Conservation (phyloP, 139 green algal species). For the Zygnema cylindricum region DNA sequence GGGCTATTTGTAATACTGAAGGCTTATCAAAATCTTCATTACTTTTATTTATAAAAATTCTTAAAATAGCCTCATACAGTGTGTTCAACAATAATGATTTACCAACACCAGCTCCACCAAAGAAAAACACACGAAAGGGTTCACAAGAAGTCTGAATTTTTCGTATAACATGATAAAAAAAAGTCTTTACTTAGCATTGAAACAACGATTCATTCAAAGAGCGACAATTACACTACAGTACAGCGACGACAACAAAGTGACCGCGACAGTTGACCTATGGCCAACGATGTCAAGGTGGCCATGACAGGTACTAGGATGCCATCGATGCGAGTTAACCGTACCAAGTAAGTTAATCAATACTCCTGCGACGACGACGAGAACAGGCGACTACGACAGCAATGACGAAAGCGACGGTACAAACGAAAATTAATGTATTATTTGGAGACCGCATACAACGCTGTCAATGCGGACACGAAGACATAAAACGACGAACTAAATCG, state of each 20-base stretch:
- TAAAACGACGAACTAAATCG: no score
- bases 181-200: not conserved
- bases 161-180: conserved; percentile 15
- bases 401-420: no score
- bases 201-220: not conserved
- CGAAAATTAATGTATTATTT: no score
- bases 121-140: not conserved
- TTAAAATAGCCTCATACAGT: not conserved
- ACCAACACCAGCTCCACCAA: conserved; percentile 5
- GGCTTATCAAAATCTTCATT: not conserved
- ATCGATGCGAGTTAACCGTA: no score
- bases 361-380: not conserved
- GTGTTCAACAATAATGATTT: conserved; percentile 11
- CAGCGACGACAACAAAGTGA: not conserved
- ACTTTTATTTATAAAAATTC: not conserved
- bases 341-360: not conserved
- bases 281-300: no score
- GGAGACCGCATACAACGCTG: no score
- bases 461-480: no score
- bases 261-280: no score
- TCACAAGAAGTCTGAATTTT: not conserved
- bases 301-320: no score
- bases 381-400: no score
- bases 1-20: not conserved
- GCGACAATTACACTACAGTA: not conserved